Evolutionary conservation across 805 yeast species (phyloP), one percentile per base, ranked within the genome.

Genomic region (Schizosaccharomyces octosporus): DNA sequence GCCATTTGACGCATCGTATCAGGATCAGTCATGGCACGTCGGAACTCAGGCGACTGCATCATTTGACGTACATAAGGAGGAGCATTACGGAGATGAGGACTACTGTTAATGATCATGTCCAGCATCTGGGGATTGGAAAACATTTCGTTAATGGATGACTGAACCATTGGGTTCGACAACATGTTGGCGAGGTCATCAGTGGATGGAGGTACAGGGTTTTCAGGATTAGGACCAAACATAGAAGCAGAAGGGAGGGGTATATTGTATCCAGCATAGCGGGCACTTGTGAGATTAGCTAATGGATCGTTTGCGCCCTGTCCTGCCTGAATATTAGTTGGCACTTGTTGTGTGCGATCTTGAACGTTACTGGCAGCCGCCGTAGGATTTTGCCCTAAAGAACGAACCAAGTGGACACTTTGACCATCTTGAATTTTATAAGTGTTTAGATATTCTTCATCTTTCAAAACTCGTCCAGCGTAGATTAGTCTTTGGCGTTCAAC

Each of bases 161-260:
- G 89, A 66, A 86, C 79, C 73, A 80, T 76, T 51, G 97, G 98
- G 66, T 80, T 79, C 21, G 81, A 82, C 83, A 93, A 76, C 85
- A 87, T 81, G 62, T 77, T 75, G 43, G 80, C 74, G 72, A 90
- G 69, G 64, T 85, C 88, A 60, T 84, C 89, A 59, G 86, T 84
- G 66, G 81, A 82, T 13, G 95, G 89, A 67, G 83, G 73, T 17
- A 59, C 39, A 19, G 55, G 31, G 19, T 39, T 65, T 19, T 97
- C 97, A 51, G 95, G 95, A 71, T 89, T 97, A 32, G 95, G 89
- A 1, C 96, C 96, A 74, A 90, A 88, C 84, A 87, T 79, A 58
- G 83, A 80, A 0, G 87, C 87, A 2, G 85, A 78, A 4, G 98
- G 97, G 72, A 93, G 76, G 67, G 87, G 89, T 6, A 88, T 79